A percentile compares a stretch with the other conserved stretches of the same genome.
Conservation (phyloP, 2,329 filamentous ascomycete species). For the Diplocarpon rosae region DNA sequence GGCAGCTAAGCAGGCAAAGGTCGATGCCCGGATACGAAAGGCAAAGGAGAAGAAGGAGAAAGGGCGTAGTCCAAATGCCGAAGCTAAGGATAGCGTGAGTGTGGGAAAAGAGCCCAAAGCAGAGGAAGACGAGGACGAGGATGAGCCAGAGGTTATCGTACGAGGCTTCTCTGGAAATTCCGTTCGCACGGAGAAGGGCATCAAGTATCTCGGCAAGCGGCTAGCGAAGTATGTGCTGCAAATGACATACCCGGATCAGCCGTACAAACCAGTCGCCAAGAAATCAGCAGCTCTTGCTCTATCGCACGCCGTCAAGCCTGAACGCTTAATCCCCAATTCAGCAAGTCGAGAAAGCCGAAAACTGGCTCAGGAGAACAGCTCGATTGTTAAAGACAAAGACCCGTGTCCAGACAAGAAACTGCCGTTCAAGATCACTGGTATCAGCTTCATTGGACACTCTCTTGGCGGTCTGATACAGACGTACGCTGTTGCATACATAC, state of each 20-base stretch:
- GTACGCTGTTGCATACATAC: slow-evolving; percentile 91
- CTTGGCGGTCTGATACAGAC: slow-evolving; percentile 84
- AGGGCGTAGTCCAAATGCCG: slow-evolving; percentile 7
- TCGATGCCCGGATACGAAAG: slow-evolving; percentile 53
- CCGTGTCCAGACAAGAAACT: slow-evolving; percentile 33
- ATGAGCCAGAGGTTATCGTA: slow-evolving; percentile 79
- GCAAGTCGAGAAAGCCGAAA: slow-evolving; percentile 36
- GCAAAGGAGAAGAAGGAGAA: slow-evolving; percentile 35
- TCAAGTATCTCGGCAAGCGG: slow-evolving; percentile 92
- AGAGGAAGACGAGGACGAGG: slow-evolving; percentile 32
- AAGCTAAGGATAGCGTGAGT: slow-evolving; percentile 10
- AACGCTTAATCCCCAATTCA: slow-evolving; percentile 8
- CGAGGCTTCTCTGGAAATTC: slow-evolving; percentile 84
- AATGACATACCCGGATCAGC: slow-evolving; percentile 89
- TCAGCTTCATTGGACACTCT: slow-evolving; percentile 90
- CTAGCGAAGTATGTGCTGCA: slow-evolving; percentile 82
- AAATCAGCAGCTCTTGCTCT: slow-evolving; percentile 34
- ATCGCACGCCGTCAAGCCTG: slow-evolving; percentile 30
- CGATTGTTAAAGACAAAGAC: slow-evolving; percentile 38
- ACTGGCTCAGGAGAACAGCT: slow-evolving; percentile 50
- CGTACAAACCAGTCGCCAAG: slow-evolving; percentile 57
- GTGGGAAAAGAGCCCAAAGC: slow-evolving; percentile 11
- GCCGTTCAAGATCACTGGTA: slow-evolving; percentile 79
- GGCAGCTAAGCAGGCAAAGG: slow-evolving; percentile 61
- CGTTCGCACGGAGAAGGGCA: slow-evolving; percentile 83